Evolutionary conservation across 192 early-diverging fungal genomes (phyloP), one percentile per base, ranked within the genome.

Genomic region (Phlyctochytrium bullatum): DNA sequence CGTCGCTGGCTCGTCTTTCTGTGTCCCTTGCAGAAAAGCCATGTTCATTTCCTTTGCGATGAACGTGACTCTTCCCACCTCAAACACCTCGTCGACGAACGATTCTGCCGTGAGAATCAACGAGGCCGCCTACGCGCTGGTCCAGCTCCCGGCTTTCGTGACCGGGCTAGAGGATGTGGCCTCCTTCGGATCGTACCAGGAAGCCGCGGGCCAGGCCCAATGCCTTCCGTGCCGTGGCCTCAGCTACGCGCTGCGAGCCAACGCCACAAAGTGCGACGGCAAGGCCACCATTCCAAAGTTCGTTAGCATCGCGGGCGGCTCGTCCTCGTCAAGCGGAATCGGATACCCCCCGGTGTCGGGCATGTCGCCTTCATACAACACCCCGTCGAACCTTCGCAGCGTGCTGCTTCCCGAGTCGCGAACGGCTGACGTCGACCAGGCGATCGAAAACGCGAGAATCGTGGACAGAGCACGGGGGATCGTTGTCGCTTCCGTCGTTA

Each of bases 101-200:
- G n/a, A n/a, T n/a, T n/a, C n/a, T n/a, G n/a, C n/a, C n/a, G n/a
- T n/a, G n/a, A n/a, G n/a, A n/a, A n/a, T n/a, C n/a, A n/a, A n/a
- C n/a, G n/a, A n/a, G n/a, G n/a, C n/a, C n/a, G n/a, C n/a, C n/a
- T n/a, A n/a, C n/a, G n/a, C n/a, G n/a, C n/a, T n/a, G n/a, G n/a
- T n/a, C n/a, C n/a, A n/a, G n/a, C 54, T 57, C 27, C 54, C 54
- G 6, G 12, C 27, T 6, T 6, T 24, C 14, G 27, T 28, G 14
- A 57, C 25, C 54, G 54, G 54, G 12, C 10, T 28, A 10, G 16
- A 14, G 12, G 27, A 14, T 28, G 25, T 57, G 4, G 54, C 27
- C 14, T 14, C 16, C 54, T 57, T 57, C 27, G 54, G 54, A 14
- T 24, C 54, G 4, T 57, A 57, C 54, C 54, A 57, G 54, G 20